These are phyloP conservation scores for Mortierella sp. DNA, from an alignment of 371 early-diverging fungal species.

Conservation along the genomic window DNA sequence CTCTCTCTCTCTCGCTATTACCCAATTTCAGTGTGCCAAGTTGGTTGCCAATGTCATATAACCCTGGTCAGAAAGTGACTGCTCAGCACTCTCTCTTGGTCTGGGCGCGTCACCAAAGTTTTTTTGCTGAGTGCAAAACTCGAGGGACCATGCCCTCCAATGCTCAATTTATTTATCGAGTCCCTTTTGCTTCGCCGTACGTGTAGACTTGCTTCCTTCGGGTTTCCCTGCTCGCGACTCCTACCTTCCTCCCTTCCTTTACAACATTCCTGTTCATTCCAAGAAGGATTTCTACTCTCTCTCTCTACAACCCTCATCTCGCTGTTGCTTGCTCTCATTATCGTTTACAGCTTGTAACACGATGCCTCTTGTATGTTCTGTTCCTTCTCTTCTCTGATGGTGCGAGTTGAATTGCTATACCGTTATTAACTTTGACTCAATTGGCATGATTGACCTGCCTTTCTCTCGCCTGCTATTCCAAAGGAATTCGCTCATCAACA, in stretches of 20 bases:
- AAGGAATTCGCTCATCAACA: constrained; percentile 87
- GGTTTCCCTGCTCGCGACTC: background rate
- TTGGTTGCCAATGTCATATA: too few species aligned
- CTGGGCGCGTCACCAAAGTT: constrained; percentile 1
- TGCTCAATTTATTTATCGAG: background rate
- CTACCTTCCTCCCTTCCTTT: background rate
- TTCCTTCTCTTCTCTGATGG: background rate
- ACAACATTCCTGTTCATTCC: background rate
- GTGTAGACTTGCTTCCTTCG: background rate
- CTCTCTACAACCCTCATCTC: background rate
- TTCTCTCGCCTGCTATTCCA: background rate
- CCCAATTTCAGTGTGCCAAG: background rate
- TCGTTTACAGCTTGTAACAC: background rate
- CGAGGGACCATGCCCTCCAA: background rate
- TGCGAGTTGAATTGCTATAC: background rate
- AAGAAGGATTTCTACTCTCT: background rate
- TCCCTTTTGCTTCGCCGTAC: constrained; percentile 7
- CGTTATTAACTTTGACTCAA: constrained; percentile 10
- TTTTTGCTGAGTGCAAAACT: background rate
- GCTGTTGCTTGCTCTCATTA: background rate
- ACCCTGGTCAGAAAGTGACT: too few species aligned
- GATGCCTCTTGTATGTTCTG: constrained; percentile 21
- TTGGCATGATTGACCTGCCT: background rate
- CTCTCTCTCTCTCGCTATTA: background rate
- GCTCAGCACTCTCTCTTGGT: background rate